phyloP scores from a whole-genome alignment of 1,284 basidiomycete species.

The Fistulina hepatica region DNA sequence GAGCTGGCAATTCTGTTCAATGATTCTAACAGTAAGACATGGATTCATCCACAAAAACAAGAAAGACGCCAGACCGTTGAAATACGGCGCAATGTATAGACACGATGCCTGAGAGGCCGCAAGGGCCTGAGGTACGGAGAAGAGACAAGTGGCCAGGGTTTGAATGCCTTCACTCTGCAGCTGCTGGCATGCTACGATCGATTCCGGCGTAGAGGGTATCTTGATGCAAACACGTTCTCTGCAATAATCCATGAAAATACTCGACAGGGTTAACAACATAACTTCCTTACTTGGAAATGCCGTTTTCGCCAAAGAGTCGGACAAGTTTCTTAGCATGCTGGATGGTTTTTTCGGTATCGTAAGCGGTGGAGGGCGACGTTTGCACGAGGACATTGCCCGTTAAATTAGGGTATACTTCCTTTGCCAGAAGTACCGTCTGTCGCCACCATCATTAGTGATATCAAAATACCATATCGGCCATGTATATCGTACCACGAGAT shows the following conservation, averaged over 20 bases:
- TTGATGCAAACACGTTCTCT: conserved; percentile 41
- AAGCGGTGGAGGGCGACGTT: conserved; percentile 33
- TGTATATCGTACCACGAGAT: conserved; percentile 27
- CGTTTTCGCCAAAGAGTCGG: conserved; percentile 30
- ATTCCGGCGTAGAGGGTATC: conserved; percentile 37
- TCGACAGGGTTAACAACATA: not conserved
- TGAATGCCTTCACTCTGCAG: conserved; percentile 31
- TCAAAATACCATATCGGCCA: not conserved
- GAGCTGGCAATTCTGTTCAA: conserved; percentile 34
- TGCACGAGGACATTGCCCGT: conserved; percentile 37
- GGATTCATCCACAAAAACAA: not conserved
- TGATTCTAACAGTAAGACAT: not conserved
- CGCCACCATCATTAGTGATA: conserved; percentile 1
- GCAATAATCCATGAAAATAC: not conserved
- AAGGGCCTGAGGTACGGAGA: conserved; percentile 35
- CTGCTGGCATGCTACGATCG: conserved; percentile 32
- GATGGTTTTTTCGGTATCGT: conserved; percentile 34
- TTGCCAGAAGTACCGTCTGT: conserved; percentile 36
- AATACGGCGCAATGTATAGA: conserved; percentile 38
- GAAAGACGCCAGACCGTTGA: conserved; percentile 28
- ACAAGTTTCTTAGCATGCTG: conserved; percentile 35
- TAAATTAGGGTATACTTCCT: conserved; percentile 33
- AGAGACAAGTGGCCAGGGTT: conserved; percentile 37
- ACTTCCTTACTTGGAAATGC: conserved; percentile 30
- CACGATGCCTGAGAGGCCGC: conserved; percentile 39